Evolutionary conservation across 345 rosid species (phyloP), one percentile per base, ranked within the genome.

Genomic region (Raphanus sativus): DNA sequence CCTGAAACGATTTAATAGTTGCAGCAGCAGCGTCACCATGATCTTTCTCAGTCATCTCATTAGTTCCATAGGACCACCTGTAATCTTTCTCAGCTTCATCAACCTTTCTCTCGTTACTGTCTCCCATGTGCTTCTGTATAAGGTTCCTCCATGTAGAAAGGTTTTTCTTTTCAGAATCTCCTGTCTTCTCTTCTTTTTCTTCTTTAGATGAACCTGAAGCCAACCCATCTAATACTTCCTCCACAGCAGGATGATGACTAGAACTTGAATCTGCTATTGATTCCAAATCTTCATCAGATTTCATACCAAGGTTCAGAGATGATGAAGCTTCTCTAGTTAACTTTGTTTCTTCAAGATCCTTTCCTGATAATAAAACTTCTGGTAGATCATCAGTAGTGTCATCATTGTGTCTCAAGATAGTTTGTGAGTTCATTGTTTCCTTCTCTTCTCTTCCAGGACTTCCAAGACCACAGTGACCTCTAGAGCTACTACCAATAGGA

Each of bases 61-160:
- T 62, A 58, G 26, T 29, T 67, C 75, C 33, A 75, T 54, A 36
- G 15, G 76, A 71, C 65, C 36, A 40, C 52, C 26, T 71, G 76
- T 68, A 65, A 74, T 73, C 60, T 83, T 78, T 21, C 24, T 76
- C 29, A 74, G 67, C 52, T 83, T 83, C 79, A 72, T 59, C 65
- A 67, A 25, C 8, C 10, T 70, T 76, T 59, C 58, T 80, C 81
- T 75, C 80, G 17, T 65, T 73, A 26, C 30, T 66, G 59, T 60
- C 72, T 42, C 84, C 76, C 92, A 92, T 87, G 75, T 90, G 89
- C 85, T 85, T 85, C 77, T 87, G 83, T 84, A 95, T 80, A 63
- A 92, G 75, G 85, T 72, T 78, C 90, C 98, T 92, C 74, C 94
- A 86, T 72, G 86, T 80, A 26, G 38, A 72, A 72, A 90, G 77